phyloP scores from a whole-genome alignment of 129 eudicot species.

The Chrysanthemum seticuspe region DNA sequence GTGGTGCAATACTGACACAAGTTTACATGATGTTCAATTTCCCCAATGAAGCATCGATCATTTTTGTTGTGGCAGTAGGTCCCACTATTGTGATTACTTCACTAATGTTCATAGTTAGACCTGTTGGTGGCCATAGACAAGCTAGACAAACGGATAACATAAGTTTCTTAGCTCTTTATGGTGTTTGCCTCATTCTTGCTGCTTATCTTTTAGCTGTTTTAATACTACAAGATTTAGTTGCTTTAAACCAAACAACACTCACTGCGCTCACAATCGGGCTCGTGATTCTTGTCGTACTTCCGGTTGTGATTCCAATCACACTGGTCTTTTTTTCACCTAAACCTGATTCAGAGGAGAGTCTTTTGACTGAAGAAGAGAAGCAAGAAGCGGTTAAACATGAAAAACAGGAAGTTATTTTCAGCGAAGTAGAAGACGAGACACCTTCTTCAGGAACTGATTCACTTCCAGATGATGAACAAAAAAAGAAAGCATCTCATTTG shows the following conservation, averaged over 20 bases:
- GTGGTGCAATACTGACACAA: constrained; percentile 74
- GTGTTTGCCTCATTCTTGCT: constrained; percentile 65
- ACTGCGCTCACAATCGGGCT: constrained; percentile 40
- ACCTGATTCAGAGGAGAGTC: constrained; percentile 46
- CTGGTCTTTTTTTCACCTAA: constrained; percentile 41
- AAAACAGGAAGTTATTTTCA: constrained; percentile 40
- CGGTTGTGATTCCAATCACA: constrained; percentile 46
- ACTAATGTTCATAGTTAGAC: constrained; percentile 62
- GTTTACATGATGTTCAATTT: constrained; percentile 58
- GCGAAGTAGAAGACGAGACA: constrained; percentile 60
- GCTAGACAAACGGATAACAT: constrained; percentile 46
- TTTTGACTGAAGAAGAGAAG: constrained; percentile 40
- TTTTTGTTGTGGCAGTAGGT: constrained; percentile 73
- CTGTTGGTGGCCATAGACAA: constrained; percentile 73
- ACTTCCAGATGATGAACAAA: constrained; percentile 44
- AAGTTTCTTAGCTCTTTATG: constrained; percentile 55
- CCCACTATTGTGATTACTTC: constrained; percentile 55
- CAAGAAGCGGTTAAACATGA: constrained; percentile 30
- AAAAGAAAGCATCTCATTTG: constrained; percentile 54
- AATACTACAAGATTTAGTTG: constrained; percentile 51
- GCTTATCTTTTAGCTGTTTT: constrained; percentile 67
- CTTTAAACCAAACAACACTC: constrained; percentile 36
- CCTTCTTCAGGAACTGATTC: constrained; percentile 37
- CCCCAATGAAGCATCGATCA: constrained; percentile 58
- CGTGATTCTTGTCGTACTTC: constrained; percentile 50